Evolutionary conservation across 2,329 filamentous ascomycete species (phyloP), one percentile per base, ranked within the genome.

Genomic region (Dactylellina drechsleri): DNA sequence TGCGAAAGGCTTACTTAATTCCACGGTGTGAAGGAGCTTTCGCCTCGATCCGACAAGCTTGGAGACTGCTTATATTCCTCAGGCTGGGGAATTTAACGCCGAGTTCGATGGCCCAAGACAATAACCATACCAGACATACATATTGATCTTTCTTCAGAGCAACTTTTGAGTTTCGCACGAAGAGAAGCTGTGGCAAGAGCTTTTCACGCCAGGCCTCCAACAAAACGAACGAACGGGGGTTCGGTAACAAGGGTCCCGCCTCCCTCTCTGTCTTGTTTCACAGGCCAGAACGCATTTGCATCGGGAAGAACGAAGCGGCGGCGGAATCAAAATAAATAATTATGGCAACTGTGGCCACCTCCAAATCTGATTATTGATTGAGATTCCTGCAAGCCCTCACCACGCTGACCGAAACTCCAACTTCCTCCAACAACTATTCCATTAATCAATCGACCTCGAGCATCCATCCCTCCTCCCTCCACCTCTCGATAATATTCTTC

Each of bases 311-410:
- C 43, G 16, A 54, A 54, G 31, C 31, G 31, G 31, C 31, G 31
- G 31, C 31, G 31, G 31, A 36, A 16, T 31, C 57, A 62, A 40
- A 52, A 52, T 50, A 57, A 23, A 23, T 23, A 65, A 71, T 36
- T 36, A 61, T 64, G 70, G 70, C 70, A 64, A 74, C 70, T 74
- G 70, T 74, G 70, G 70, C 70, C 70, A 74, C 70, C 70, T 74
- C 12, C 52, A 47, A 47, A 36, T 36, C 31, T 5, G 31, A 36
- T 36, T 36, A 36, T n/a, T 26, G 18, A 56, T 16, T 28, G 23
- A 56, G 28, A 26, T 26, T 31, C 15, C 31, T 26, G 23, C 31
- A 36, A 7, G 31, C 10, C 31, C 6, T 1, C 15, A 31, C 20
- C 50, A 10, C 50, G 7, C 31, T 36, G 31, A 36, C 31, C 31